Evolutionary conservation across 2,329 filamentous ascomycete species (phyloP).

Genomic region (Microsporum audouinii): DNA sequence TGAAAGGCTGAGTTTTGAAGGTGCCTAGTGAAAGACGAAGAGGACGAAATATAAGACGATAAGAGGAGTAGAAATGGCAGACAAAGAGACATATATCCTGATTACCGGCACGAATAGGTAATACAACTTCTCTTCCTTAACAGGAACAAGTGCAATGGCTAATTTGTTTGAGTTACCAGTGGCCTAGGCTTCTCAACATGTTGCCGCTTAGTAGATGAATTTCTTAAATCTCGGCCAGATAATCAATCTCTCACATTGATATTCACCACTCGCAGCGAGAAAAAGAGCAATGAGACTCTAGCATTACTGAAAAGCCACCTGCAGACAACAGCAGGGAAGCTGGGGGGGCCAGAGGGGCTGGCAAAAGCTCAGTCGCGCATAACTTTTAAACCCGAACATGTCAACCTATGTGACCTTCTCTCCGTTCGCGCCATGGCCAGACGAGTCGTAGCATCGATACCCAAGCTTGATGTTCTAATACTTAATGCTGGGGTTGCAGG

Average conservation of each 20-base stretch:
- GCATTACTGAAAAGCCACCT: slow-evolving; percentile 53
- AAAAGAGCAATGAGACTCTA: slow-evolving; percentile 65
- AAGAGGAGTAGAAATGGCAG: background rate
- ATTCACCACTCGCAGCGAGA: slow-evolving; percentile 64
- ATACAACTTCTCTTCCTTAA: background rate
- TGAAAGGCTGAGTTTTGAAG: background rate
- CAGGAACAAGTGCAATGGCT: background rate
- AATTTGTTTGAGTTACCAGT: slow-evolving; percentile 36
- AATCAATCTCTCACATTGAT: slow-evolving; percentile 64
- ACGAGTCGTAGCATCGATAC: slow-evolving; percentile 41
- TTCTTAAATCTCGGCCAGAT: slow-evolving; percentile 57
- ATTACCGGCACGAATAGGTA: slow-evolving; percentile 71
- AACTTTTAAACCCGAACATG: slow-evolving; percentile 44
- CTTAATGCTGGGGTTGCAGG: slow-evolving; percentile 84
- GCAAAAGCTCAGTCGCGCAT: slow-evolving; percentile 26
- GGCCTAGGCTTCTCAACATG: slow-evolving; percentile 78
- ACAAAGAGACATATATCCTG: slow-evolving; percentile 41
- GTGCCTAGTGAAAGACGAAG: background rate
- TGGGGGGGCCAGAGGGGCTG: background rate
- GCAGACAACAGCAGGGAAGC: slow-evolving; percentile 21
- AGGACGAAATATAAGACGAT: background rate
- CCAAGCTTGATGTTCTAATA: slow-evolving; percentile 65
- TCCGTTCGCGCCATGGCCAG: slow-evolving; percentile 45
- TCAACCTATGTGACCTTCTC: slow-evolving; percentile 47
- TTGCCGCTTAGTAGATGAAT: slow-evolving; percentile 79